These are phyloP conservation scores for Fomitopsis pulvina DNA, from an alignment of 768 basidiomycete species.

Conservation along the genomic window DNA sequence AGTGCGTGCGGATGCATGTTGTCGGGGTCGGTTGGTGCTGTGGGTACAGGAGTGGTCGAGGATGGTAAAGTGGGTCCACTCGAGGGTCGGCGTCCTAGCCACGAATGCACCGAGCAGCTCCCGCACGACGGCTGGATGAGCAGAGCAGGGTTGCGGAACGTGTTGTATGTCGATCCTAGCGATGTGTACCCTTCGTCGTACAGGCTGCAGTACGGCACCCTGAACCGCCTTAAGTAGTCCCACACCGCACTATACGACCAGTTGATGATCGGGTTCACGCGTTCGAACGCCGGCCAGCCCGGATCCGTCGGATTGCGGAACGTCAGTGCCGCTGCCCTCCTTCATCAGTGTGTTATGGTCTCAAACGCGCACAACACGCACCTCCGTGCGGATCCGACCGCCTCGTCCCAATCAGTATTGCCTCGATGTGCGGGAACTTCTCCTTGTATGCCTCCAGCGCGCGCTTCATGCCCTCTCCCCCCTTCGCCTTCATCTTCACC, in stretches of 20 bases:
- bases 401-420: conserved; percentile 86
- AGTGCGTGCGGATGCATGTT: not conserved
- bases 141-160: conserved; percentile 87
- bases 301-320: conserved; percentile 77
- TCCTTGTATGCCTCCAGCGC: conserved; percentile 72
- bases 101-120: conserved; percentile 15
- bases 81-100: conserved; percentile 10
- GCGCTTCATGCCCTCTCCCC: conserved; percentile 68
- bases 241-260: conserved; percentile 92
- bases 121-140: conserved; percentile 20
- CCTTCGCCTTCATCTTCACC: conserved; percentile 27
- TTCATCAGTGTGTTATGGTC: no score
- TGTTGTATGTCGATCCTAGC: conserved; percentile 92
- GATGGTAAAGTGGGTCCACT: not conserved
- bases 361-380: no score
- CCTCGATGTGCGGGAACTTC: conserved; percentile 58
- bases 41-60: not conserved
- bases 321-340: conserved; percentile 69
- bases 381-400: conserved; percentile 92
- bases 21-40: not conserved
- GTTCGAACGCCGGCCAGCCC: conserved; percentile 84
- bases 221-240: conserved; percentile 68
- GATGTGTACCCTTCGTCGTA: conserved; percentile 93
- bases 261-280: conserved; percentile 93
- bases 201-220: conserved; percentile 80